Conservation (phyloP, 2,329 filamentous ascomycete species). For the Fusarium proliferatum region DNA sequence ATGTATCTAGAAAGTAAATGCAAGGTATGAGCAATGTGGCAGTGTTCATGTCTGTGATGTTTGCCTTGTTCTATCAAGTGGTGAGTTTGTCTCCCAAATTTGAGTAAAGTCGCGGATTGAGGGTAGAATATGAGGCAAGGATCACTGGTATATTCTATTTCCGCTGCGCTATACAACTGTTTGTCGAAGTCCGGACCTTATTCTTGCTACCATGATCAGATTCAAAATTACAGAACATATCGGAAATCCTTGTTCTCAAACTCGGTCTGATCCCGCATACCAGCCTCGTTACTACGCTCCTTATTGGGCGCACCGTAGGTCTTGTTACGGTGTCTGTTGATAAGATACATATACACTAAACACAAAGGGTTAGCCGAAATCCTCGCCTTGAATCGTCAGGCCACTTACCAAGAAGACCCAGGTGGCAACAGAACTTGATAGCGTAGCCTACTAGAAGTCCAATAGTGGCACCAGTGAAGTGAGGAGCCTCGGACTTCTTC, state of each 20-base stretch:
- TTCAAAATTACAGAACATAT: neutral
- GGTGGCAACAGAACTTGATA: slow-evolving; percentile 2
- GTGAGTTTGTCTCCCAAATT: neutral
- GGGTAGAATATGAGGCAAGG: neutral
- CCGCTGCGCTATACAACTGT: neutral
- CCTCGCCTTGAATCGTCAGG: too few species aligned
- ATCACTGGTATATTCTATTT: neutral
- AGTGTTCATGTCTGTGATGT: neutral
- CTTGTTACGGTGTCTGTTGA: slow-evolving; percentile 17
- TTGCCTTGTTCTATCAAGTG: neutral
- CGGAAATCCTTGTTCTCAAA: slow-evolving; percentile 22
- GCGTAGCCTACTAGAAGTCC: neutral
- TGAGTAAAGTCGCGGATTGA: neutral
- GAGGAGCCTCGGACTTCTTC: neutral
- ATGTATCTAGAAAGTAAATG: neutral
- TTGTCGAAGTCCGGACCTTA: neutral
- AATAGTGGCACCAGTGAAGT: slow-evolving; percentile 3
- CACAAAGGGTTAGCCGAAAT: neutral
- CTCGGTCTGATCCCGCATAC: slow-evolving; percentile 23
- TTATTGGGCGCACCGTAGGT: slow-evolving; percentile 10
- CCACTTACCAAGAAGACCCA: slow-evolving; percentile 1
- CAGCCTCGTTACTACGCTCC: slow-evolving; percentile 19
- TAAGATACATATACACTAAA: slow-evolving; percentile 4
- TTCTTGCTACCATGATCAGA: too few species aligned
- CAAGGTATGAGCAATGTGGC: neutral